Percentiles rank a stretch among this genome's conserved stretches.
Conservation (phyloP, 116 monocot genomes). For the Iris pallida region DNA sequence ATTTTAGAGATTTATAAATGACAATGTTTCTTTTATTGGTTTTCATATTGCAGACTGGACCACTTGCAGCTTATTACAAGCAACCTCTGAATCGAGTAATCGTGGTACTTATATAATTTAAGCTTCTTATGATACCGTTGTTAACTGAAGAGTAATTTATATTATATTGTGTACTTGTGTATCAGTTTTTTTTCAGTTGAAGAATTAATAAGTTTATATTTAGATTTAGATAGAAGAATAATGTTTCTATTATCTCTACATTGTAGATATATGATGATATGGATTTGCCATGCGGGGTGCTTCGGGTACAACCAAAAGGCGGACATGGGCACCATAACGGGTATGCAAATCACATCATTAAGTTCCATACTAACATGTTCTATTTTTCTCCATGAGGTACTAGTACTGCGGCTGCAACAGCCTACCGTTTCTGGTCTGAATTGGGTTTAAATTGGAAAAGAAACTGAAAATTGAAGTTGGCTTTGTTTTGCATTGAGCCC, state of each 20-base stretch:
- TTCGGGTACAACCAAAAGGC: constrained; percentile 83
- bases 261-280: constrained; percentile 87
- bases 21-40: constrained; percentile 2
- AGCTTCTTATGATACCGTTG: not conserved
- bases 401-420: no score
- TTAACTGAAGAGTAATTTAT: no score
- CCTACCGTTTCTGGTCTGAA: no score
- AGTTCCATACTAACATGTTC: not conserved
- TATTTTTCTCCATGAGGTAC: not conserved
- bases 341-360: constrained; percentile 20
- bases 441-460: no score
- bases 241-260: not conserved
- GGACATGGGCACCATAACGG: constrained; percentile 90
- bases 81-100: constrained; percentile 75
- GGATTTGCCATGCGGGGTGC: constrained; percentile 91
- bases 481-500: no score
- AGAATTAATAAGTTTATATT: no score
- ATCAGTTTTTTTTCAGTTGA: no score
- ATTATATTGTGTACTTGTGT: no score
- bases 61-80: constrained; percentile 95
- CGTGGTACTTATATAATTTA: constrained; percentile 45
- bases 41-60: constrained; percentile 57
- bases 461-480: no score
- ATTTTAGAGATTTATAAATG: not conserved
- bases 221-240: no score